These are phyloP conservation scores for Geranomyces variabilis DNA, from an alignment of 192 early-diverging fungal species.

Conservation along the genomic window DNA sequence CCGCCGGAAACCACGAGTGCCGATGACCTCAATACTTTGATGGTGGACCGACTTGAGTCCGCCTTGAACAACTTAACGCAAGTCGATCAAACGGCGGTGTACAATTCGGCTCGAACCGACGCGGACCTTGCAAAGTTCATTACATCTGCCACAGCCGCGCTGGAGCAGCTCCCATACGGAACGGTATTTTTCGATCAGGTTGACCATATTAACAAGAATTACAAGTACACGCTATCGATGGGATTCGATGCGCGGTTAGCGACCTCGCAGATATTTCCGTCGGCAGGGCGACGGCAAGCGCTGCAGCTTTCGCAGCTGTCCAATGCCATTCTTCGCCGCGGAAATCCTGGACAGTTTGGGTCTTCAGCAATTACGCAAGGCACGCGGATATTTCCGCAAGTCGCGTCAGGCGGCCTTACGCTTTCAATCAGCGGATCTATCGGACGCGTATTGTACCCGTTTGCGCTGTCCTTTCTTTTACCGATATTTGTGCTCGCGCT, in stretches of 20 bases:
- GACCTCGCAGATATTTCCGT: conserved; percentile 55
- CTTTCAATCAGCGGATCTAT: conserved; percentile 63
- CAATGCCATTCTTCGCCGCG: conserved; percentile 42
- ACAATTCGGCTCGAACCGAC: neutral
- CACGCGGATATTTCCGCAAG: conserved; percentile 60
- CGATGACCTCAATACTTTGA: conserved; percentile 31
- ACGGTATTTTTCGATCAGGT: conserved; percentile 31
- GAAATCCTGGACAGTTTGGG: conserved; percentile 37
- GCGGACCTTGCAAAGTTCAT: conserved; percentile 28
- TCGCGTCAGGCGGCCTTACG: conserved; percentile 45
- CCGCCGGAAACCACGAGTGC: neutral
- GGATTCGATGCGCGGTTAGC: conserved; percentile 52
- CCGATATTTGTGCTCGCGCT: conserved; percentile 46
- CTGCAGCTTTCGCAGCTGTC: conserved; percentile 46
- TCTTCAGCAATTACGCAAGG: conserved; percentile 65
- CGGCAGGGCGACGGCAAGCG: conserved; percentile 54
- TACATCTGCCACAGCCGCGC: conserved; percentile 23
- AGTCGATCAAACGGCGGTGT: conserved; percentile 42
- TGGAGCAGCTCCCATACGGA: conserved; percentile 54
- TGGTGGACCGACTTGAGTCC: conserved; percentile 27
- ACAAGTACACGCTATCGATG: conserved; percentile 29
- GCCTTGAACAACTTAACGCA: conserved; percentile 35
- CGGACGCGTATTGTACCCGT: conserved; percentile 72
- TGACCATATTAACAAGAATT: conserved; percentile 26
- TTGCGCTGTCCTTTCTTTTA: conserved; percentile 73